phyloP scores from a whole-genome alignment of 2,329 filamentous ascomycete species.

The Calonectria ilicicola region DNA sequence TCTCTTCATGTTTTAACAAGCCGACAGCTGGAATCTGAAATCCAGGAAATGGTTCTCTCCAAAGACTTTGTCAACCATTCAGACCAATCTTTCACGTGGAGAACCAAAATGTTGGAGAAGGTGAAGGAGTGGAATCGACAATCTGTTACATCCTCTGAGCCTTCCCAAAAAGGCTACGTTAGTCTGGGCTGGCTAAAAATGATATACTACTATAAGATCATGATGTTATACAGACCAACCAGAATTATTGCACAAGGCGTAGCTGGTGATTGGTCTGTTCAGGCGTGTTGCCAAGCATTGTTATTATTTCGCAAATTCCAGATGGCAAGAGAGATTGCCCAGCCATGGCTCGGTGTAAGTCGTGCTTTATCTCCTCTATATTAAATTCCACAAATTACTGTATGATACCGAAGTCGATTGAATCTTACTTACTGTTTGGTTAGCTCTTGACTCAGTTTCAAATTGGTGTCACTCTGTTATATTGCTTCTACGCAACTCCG shows the following conservation, averaged over 20 bases:
- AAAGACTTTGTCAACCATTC: not conserved
- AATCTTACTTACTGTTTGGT: not conserved
- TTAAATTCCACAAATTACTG: not conserved
- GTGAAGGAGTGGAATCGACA: not conserved
- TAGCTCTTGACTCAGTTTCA: slow-evolving; percentile 22
- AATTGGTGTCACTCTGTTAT: slow-evolving; percentile 18
- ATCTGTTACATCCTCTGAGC: not conserved
- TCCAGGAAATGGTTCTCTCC: not conserved
- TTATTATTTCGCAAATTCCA: slow-evolving; percentile 20
- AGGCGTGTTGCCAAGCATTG: slow-evolving; percentile 18
- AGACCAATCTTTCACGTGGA: not conserved
- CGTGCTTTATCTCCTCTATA: not conserved
- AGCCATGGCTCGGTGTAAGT: slow-evolving; percentile 21
- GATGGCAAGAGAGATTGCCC: slow-evolving; percentile 16
- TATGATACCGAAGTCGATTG: too few species aligned
- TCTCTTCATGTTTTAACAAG: slow-evolving; percentile 2
- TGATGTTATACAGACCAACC: slow-evolving; percentile 17
- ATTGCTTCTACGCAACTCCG: slow-evolving; percentile 19
- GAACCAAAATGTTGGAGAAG: not conserved
- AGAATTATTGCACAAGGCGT: not conserved
- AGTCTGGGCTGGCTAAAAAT: slow-evolving; percentile 16
- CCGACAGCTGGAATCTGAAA: slow-evolving; percentile 11
- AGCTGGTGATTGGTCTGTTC: slow-evolving; percentile 15
- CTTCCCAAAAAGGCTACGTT: slow-evolving; percentile 10
- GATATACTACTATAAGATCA: slow-evolving; percentile 25